Evolutionary conservation across 805 yeast genomes (phyloP).

Genomic region (Grigorovia yakushimaensis): DNA sequence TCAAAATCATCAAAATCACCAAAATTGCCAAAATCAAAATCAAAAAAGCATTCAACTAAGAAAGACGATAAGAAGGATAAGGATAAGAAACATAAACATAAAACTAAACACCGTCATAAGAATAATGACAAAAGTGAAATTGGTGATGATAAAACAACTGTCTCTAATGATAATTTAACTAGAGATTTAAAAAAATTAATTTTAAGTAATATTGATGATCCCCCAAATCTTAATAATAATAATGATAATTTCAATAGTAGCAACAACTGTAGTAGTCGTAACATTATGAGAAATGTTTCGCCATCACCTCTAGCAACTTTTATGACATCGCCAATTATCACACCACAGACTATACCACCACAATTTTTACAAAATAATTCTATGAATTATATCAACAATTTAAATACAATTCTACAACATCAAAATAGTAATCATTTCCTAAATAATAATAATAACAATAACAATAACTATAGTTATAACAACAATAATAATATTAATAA

Average conservation of each 20-base stretch:
- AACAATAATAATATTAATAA: neutral
- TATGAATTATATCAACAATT: neutral
- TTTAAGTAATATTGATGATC: neutral
- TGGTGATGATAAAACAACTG: neutral
- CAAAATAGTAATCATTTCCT: neutral
- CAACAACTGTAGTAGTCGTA: neutral
- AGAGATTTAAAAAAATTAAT: neutral
- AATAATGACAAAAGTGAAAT: neutral
- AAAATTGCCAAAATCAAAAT: too few species aligned
- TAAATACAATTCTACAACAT: neutral
- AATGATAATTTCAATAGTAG: neutral
- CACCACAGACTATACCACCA: conserved; percentile 8
- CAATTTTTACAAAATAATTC: neutral
- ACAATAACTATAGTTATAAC: neutral
- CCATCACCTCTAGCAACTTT: conserved; percentile 7
- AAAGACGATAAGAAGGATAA: neutral
- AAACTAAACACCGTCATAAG: neutral
- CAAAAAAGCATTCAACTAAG: neutral
- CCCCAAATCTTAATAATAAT: neutral
- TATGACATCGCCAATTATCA: conserved; percentile 11
- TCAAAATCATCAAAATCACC: too few species aligned
- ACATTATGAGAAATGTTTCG: neutral
- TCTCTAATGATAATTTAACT: neutral
- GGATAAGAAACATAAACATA: neutral
- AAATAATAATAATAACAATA: neutral